Percentiles rank a stretch among this genome's conserved stretches.
Conservation (phyloP, 148 eudicot genomes). For the Spergularia bocconei region DNA sequence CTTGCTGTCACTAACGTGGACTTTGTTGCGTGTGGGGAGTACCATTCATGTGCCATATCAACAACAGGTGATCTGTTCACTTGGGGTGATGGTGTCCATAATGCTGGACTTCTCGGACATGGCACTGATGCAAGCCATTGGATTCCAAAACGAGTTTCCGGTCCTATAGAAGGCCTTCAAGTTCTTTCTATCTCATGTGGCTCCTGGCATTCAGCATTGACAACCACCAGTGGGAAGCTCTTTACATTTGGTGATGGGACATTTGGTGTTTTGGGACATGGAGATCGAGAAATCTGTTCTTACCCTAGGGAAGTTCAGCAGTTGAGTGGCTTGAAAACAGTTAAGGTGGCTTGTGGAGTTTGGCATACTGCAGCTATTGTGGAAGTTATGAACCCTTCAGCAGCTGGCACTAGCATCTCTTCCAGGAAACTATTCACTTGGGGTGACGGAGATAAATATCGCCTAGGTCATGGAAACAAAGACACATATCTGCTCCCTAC, state of each 20-base stretch:
- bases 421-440: slow-evolving; percentile 80
- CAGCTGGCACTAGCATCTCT: slow-evolving; percentile 25
- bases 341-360: slow-evolving; percentile 77
- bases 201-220: slow-evolving; percentile 75
- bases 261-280: slow-evolving; percentile 88
- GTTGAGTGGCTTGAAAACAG: slow-evolving; percentile 52
- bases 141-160: slow-evolving; percentile 79
- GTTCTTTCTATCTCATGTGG: slow-evolving; percentile 71
- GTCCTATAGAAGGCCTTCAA: slow-evolving; percentile 70
- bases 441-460: slow-evolving; percentile 83
- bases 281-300: slow-evolving; percentile 51
- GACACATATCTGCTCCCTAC: slow-evolving; percentile 59
- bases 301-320: slow-evolving; percentile 67
- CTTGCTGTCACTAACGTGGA: slow-evolving; percentile 65
- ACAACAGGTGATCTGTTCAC: slow-evolving; percentile 69
- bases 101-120: slow-evolving; percentile 82
- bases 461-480: slow-evolving; percentile 72
- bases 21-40: slow-evolving; percentile 75
- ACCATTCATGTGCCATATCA: slow-evolving; percentile 76
- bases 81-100: slow-evolving; percentile 82
- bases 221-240: slow-evolving; percentile 52
- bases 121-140: slow-evolving; percentile 80
- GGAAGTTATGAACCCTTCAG: slow-evolving; percentile 43
- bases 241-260: slow-evolving; percentile 89
- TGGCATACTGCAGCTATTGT: slow-evolving; percentile 95